Evolutionary conservation across 1,284 basidiomycete genomes (phyloP).

Genomic region (Malassezia obtusa): DNA sequence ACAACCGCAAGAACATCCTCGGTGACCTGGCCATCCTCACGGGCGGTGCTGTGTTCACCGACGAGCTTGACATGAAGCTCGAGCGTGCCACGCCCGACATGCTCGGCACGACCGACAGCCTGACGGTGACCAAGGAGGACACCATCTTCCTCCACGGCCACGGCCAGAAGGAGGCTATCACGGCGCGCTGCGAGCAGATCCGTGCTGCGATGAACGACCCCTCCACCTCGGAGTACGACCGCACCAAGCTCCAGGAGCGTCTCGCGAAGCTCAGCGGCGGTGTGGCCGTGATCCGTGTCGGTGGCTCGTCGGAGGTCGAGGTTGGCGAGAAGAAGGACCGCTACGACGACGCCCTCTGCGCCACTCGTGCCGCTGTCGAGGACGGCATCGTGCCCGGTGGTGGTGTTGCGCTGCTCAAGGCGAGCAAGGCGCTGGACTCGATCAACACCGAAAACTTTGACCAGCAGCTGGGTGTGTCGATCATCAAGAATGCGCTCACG

Average conservation of each 20-base stretch:
- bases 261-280: slow-evolving; percentile 90
- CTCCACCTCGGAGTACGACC: slow-evolving; percentile 85
- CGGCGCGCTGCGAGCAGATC: slow-evolving; percentile 72
- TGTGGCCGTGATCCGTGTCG: slow-evolving; percentile 97
- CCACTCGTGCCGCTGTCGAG: slow-evolving; percentile 93
- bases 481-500: slow-evolving; percentile 78
- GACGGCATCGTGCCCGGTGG: slow-evolving; percentile 88
- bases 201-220: slow-evolving; percentile 71
- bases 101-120: slow-evolving; percentile 80
- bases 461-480: slow-evolving; percentile 88
- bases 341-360: slow-evolving; percentile 94
- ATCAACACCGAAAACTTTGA: slow-evolving; percentile 87
- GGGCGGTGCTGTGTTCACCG: slow-evolving; percentile 92
- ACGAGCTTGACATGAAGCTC: slow-evolving; percentile 95
- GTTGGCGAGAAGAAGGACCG: slow-evolving; percentile 99
- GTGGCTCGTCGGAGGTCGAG: slow-evolving; percentile 85
- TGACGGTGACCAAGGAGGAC: slow-evolving; percentile 96
- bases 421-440: slow-evolving; percentile 67
- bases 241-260: slow-evolving; percentile 89
- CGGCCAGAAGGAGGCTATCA: slow-evolving; percentile 40
- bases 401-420: slow-evolving; percentile 82
- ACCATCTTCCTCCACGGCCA: slow-evolving; percentile 91
- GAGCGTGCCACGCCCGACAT: slow-evolving; percentile 80
- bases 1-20: slow-evolving; percentile 95
- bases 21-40: slow-evolving; percentile 95